Conservation (phyloP, 2,329 filamentous ascomycete genomes). For the Ploettnerulaceae sp. region DNA sequence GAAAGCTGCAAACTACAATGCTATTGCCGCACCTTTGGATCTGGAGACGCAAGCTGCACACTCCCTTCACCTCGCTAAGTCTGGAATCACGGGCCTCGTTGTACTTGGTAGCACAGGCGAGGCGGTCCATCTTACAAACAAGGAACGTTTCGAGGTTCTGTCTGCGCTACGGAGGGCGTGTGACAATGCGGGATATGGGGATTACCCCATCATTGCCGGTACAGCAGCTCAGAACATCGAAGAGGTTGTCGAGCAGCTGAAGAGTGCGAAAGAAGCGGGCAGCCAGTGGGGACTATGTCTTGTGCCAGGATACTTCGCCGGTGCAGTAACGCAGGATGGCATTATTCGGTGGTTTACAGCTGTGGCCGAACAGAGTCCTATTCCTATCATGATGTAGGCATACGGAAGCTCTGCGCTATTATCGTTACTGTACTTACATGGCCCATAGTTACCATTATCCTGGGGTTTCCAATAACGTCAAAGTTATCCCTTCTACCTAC, state of each 20-base stretch:
- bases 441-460: slow-evolving; percentile 49
- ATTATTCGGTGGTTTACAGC: slow-evolving; percentile 56
- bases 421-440: not conserved
- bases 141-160: slow-evolving; percentile 52
- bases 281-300: slow-evolving; percentile 59
- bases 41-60: slow-evolving; percentile 53
- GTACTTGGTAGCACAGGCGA: slow-evolving; percentile 60
- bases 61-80: slow-evolving; percentile 53
- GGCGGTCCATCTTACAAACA: slow-evolving; percentile 53
- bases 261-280: slow-evolving; percentile 48
- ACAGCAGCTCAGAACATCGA: slow-evolving; percentile 53
- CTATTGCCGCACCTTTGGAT: slow-evolving; percentile 41
- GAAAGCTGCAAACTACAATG: slow-evolving; percentile 26
- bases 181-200: slow-evolving; percentile 49
- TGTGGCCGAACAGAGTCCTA: slow-evolving; percentile 54
- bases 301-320: slow-evolving; percentile 61
- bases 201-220: slow-evolving; percentile 56
- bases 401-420: slow-evolving; percentile 12
- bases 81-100: slow-evolving; percentile 56
- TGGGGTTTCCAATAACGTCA: slow-evolving; percentile 61
- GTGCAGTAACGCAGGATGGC: slow-evolving; percentile 51
- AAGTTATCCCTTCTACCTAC: slow-evolving; percentile 53
- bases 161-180: slow-evolving; percentile 49
- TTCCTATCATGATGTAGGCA: slow-evolving; percentile 55
- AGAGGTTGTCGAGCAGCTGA: slow-evolving; percentile 48